Base-by-base conservation (phyloP, 305 asterid genomes). In the Fraxinus paxiana region DNA sequence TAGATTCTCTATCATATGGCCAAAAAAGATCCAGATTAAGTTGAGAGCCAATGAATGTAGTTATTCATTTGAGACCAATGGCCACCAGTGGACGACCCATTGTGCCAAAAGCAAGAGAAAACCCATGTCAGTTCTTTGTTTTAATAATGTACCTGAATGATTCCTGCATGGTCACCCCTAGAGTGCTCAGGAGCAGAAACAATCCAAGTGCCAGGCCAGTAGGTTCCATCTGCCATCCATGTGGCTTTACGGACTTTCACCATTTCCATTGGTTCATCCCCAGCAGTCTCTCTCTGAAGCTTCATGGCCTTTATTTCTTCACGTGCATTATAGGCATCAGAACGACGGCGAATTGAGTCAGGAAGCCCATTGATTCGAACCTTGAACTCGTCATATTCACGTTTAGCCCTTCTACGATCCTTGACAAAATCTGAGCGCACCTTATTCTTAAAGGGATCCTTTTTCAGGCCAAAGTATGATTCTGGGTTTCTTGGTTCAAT, bases 181-280 rank as follows among this genome's bases (percentile, higher is more conserved):
- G 99, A 90, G 88, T 95, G 98, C 88, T 95, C 99, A 0, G 93
- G 73, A 61, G 91, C 86, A 34, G 97, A 86, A 84, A 81, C 90
- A 79, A 86, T 77, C 99, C 98, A 96, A 28, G 99, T 94, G 20
- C 99, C 99, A 0, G 98, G 99, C 99, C 99, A 96, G 86, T 94
- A 95, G 38, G 99, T 92, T 76, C 97, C 98, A 72, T 96, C 99
- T 2, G 99, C 98, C 99, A 96, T 96, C 99, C 99, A 96, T 5
- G 97, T 96, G 24, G 97, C 97, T 83, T 90, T 92, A 13, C 94
- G 79, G 61, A 92, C 88, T 87, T 95, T 95, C 87, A 94, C 83
- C 7, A 94, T 90, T 79, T 93, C 99, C 43, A 86, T 79, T 0
- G 76, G 67, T 81, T 91, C 97, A 81, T 92, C 97, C 28, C 90